These are phyloP conservation scores for Pyrus bretschneideri DNA, from an alignment of 306 rosid species.

Conservation along the genomic window DNA sequence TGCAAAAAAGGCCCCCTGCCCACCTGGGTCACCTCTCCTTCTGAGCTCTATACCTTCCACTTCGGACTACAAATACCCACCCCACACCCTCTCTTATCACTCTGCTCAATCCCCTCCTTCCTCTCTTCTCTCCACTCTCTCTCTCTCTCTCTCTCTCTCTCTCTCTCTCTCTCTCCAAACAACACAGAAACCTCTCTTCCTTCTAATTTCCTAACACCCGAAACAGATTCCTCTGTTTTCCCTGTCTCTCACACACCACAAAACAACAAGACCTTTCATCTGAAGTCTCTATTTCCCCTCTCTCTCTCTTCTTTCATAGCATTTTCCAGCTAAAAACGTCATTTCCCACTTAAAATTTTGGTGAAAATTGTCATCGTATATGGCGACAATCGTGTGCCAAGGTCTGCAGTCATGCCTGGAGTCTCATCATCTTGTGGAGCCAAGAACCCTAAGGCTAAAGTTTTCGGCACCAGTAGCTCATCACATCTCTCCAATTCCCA, in stretches of 20 bases:
- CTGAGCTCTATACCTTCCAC: conserved; percentile 15
- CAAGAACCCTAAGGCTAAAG: conserved; percentile 50
- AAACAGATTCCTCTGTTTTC: conserved; percentile 9
- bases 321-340: neutral
- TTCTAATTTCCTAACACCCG: neutral
- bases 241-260: neutral
- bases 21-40: conserved; percentile 13
- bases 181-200: conserved; percentile 2
- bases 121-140: neutral
- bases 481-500: conserved; percentile 22
- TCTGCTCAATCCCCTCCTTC: conserved; percentile 27
- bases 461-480: conserved; percentile 35
- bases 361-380: conserved; percentile 1
- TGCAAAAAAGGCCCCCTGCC: conserved; percentile 17
- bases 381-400: conserved; percentile 71
- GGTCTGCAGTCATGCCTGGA: conserved; percentile 54
- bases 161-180: neutral
- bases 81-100: conserved; percentile 31
- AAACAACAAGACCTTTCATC: neutral
- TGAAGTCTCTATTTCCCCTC: conserved; percentile 8
- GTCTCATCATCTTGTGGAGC: conserved; percentile 56
- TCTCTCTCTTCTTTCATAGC: neutral
- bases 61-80: conserved; percentile 78
- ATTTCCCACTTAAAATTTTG: neutral
- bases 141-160: neutral